Evolutionary conservation across 148 eudicot species (phyloP).

Genomic region (Camellia lanceoleosa): DNA sequence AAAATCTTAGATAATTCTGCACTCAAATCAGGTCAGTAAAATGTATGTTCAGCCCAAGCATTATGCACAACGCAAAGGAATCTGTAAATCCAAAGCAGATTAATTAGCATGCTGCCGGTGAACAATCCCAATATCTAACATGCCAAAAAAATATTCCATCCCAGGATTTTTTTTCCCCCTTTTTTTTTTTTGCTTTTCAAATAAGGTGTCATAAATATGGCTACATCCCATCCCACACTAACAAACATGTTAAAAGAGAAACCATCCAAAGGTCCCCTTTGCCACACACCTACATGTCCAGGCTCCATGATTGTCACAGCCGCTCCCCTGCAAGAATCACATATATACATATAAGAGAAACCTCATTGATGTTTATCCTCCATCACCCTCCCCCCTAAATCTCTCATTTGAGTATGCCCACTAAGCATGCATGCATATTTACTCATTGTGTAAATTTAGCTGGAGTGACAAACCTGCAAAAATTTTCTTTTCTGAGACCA

Average conservation of each 20-base stretch:
- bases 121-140: too few species aligned
- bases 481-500: constrained; percentile 96
- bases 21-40: too few species aligned
- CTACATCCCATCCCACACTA: constrained; percentile 51
- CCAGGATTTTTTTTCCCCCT: not conserved
- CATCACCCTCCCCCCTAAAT: constrained; percentile 45
- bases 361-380: constrained; percentile 49
- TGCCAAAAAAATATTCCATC: not conserved
- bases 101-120: too few species aligned
- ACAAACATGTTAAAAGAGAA: constrained; percentile 36
- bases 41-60: too few species aligned
- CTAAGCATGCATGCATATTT: constrained; percentile 25
- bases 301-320: constrained; percentile 84
- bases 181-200: not conserved
- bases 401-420: constrained; percentile 19
- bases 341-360: constrained; percentile 95
- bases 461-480: constrained; percentile 64
- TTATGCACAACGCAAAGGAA: too few species aligned
- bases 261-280: constrained; percentile 50
- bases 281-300: constrained; percentile 79
- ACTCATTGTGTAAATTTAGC: constrained; percentile 3
- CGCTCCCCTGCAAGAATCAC: constrained; percentile 99
- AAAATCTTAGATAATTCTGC: not conserved
- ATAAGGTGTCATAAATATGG: constrained; percentile 8
- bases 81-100: too few species aligned